Evolutionary conservation across 768 basidiomycete species (phyloP).

Genomic region (Pilatotrama ljubarskyi): DNA sequence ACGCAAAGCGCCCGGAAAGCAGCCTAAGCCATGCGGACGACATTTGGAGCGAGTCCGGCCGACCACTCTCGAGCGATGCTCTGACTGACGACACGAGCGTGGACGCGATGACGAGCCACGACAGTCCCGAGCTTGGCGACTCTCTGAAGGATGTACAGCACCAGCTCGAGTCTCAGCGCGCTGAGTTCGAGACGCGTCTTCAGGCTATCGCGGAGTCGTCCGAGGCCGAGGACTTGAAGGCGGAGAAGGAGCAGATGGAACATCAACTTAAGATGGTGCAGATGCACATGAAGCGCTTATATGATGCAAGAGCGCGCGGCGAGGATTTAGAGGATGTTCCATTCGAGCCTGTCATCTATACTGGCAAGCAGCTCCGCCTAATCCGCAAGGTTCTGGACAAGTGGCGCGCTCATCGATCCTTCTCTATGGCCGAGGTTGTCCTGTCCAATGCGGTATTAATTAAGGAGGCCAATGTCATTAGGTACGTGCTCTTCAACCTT

Average conservation of each 20-base stretch:
- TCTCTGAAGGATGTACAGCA: conserved; percentile 70
- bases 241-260: conserved; percentile 93
- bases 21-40: conserved; percentile 86
- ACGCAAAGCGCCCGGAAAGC: conserved; percentile 82
- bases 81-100: conserved; percentile 88
- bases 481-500: conserved; percentile 42
- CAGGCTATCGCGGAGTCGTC: conserved; percentile 63
- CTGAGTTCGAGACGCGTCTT: conserved; percentile 59
- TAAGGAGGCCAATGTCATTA: conserved; percentile 95
- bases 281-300: conserved; percentile 77
- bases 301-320: conserved; percentile 76
- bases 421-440: conserved; percentile 91
- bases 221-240: conserved; percentile 83
- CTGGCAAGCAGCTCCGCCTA: conserved; percentile 76
- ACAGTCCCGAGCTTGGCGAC: conserved; percentile 66
- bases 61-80: conserved; percentile 74
- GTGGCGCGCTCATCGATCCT: conserved; percentile 83
- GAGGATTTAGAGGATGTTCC: conserved; percentile 64
- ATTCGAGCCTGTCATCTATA: conserved; percentile 83
- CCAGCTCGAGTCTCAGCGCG: conserved; percentile 55
- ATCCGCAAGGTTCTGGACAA: conserved; percentile 80
- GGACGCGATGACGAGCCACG: conserved; percentile 57
- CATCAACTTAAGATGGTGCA: conserved; percentile 81
- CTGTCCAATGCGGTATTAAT: conserved; percentile 81
- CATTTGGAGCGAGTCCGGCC: conserved; percentile 86